These are phyloP conservation scores for Arthonia radiata DNA, from an alignment of 495 filamentous ascomycete genomes.

Conservation along the genomic window DNA sequence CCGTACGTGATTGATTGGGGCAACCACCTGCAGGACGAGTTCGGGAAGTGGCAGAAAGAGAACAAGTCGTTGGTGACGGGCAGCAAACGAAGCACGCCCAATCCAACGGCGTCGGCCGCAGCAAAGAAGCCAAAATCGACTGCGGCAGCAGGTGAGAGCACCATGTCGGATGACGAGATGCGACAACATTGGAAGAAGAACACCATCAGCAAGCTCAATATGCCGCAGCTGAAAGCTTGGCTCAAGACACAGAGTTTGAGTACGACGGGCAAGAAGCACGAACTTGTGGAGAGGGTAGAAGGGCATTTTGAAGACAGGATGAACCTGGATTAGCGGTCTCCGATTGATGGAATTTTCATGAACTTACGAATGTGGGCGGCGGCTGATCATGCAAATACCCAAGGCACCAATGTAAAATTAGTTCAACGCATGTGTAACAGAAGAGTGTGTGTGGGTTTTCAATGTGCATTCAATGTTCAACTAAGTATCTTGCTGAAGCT, in stretches of 20 bases:
- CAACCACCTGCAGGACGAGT: conserved; percentile 31
- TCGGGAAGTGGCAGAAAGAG: conserved; percentile 18
- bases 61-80: conserved; percentile 13
- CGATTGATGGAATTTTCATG: too few species aligned
- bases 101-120: conserved; percentile 13
- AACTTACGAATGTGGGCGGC: too few species aligned
- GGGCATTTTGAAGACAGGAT: conserved; percentile 47
- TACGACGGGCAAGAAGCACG: conserved; percentile 46
- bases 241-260: conserved; percentile 34
- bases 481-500: too few species aligned
- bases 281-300: conserved; percentile 56
- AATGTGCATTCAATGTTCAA: too few species aligned
- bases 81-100: conserved; percentile 14
- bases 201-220: conserved; percentile 35
- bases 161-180: conserved; percentile 27
- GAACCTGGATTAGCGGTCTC: too few species aligned
- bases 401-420: too few species aligned
- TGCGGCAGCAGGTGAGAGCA: conserved; percentile 8
- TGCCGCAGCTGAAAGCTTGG: conserved; percentile 44
- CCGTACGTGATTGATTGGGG: conserved; percentile 56
- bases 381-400: too few species aligned
- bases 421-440: too few species aligned
- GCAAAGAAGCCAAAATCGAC: conserved; percentile 3
- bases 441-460: too few species aligned
- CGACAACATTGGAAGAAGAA: conserved; percentile 31